Base-by-base conservation (phyloP, 768 basidiomycete species). In the Boletus barrowsii region DNA sequence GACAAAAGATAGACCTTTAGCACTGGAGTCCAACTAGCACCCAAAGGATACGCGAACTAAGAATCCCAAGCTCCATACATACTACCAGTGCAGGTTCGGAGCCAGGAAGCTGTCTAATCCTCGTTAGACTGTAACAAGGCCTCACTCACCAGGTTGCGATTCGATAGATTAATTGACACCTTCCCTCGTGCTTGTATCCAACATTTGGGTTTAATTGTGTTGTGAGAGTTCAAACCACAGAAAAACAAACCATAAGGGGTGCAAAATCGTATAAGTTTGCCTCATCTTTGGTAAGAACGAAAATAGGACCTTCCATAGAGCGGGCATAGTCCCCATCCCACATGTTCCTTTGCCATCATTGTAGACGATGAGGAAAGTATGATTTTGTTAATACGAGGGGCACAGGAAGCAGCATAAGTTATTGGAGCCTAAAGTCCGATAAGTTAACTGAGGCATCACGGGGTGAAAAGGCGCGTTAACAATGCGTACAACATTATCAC, bases 401-500 rank as follows among this genome's bases (percentile, higher is more conserved):
- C n/a, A 43, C 17, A 32, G 20, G 26, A 40, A 35, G n/a, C 10
- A 39, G 5, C 33, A 22, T 29, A 41, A 49, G 44, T 24, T 42
- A 52, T 24, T 24, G 14, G 37, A 45, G 33, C 43, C 46, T 49
- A 33, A 47, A 44, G 32, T 32, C 30, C 13, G 24, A 36, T 42
- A 14, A 43, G 49, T 64, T 30, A 56, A 50, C 40, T 17, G 42
- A 33, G 36, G 29, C 8, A 22, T 42, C 42, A 35, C 24, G 20
- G 30, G n/a, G n/a, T 22, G 22, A 20, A 41, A 22, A 18, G 26
- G 36, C 10, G 37, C 32, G 18, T 44, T 29, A 41, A 51, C 33
- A 18, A 43, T 50, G 55, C 54, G 54, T 55, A 62, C 59, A 45
- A 42, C 36, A 37, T 43, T 30, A 57, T 79, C 62, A 18, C 10